Evolutionary conservation across 2,329 filamentous ascomycete species (phyloP).

Genomic region (Venturia effusa): DNA sequence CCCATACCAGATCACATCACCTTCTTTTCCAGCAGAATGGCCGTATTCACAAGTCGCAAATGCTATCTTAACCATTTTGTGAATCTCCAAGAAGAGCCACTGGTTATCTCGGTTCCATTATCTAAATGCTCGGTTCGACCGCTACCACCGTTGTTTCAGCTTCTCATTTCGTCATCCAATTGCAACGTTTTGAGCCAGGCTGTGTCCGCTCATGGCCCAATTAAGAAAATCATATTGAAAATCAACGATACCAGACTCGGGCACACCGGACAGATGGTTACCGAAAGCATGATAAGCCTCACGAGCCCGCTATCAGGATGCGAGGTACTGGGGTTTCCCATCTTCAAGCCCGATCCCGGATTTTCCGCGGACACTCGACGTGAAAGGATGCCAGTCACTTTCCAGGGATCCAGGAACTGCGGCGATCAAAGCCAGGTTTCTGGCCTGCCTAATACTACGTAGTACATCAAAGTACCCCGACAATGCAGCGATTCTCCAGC

Average conservation of each 20-base stretch:
- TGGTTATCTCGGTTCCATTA: not conserved
- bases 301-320: not conserved
- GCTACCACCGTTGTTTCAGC: not conserved
- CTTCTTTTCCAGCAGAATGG: not conserved
- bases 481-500: not conserved
- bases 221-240: not conserved
- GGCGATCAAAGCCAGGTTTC: too few relatives aligned
- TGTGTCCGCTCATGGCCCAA: not conserved
- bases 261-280: not conserved
- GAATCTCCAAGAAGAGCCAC: not conserved
- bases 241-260: not conserved
- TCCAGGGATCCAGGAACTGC: too few relatives aligned
- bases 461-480: too few relatives aligned
- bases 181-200: not conserved
- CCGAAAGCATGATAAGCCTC: not conserved
- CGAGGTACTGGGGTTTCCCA: not conserved
- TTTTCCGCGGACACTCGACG: too few relatives aligned
- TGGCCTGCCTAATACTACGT: too few relatives aligned
- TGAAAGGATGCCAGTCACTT: too few relatives aligned
- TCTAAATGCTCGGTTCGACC: not conserved
- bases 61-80: not conserved
- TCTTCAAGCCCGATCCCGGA: not conserved
- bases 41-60: not conserved
- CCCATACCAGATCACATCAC: not conserved
- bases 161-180: not conserved